Evolutionary conservation across 768 basidiomycete genomes (phyloP).

Genomic region (Termitomyces sp.): DNA sequence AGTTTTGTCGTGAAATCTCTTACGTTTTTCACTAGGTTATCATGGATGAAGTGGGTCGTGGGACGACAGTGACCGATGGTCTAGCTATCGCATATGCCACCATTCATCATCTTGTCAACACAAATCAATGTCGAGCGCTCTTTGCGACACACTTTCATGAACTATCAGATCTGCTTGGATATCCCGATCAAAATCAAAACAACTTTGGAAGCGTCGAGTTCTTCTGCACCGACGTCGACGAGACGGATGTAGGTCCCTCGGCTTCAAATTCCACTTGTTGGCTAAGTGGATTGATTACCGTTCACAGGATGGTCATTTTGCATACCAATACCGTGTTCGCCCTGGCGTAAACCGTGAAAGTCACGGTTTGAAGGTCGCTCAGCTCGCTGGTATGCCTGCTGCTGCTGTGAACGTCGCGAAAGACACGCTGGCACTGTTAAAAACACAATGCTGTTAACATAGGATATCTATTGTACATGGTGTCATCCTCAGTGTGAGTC

Average conservation of each 20-base stretch:
- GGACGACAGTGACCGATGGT: conserved; percentile 89
- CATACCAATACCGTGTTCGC: conserved; percentile 75
- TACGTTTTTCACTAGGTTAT: conserved; percentile 60
- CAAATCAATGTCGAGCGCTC: conserved; percentile 74
- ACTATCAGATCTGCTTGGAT: conserved; percentile 77
- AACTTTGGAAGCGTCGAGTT: conserved; percentile 65
- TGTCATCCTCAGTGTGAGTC: background rate
- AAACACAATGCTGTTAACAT: conserved; percentile 10
- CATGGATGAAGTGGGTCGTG: conserved; percentile 99
- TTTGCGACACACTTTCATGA: conserved; percentile 99
- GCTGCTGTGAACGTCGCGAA: conserved; percentile 55
- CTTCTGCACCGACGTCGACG: conserved; percentile 86
- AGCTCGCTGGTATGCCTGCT: conserved; percentile 77
- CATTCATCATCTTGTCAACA: conserved; percentile 70
- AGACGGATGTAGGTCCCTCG: conserved; percentile 52
- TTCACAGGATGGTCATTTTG: conserved; percentile 69
- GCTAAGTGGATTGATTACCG: background rate
- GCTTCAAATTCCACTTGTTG: background rate
- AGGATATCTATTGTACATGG: conserved; percentile 9
- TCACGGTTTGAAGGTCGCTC: conserved; percentile 87
- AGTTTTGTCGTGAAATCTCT: background rate
- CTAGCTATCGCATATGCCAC: conserved; percentile 92
- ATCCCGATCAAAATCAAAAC: conserved; percentile 36
- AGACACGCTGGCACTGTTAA: conserved; percentile 40
- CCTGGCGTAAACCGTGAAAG: conserved; percentile 88